Evolutionary conservation across 2,329 filamentous ascomycete genomes (phyloP).

Genomic region (Tolypocladium endophyticum): DNA sequence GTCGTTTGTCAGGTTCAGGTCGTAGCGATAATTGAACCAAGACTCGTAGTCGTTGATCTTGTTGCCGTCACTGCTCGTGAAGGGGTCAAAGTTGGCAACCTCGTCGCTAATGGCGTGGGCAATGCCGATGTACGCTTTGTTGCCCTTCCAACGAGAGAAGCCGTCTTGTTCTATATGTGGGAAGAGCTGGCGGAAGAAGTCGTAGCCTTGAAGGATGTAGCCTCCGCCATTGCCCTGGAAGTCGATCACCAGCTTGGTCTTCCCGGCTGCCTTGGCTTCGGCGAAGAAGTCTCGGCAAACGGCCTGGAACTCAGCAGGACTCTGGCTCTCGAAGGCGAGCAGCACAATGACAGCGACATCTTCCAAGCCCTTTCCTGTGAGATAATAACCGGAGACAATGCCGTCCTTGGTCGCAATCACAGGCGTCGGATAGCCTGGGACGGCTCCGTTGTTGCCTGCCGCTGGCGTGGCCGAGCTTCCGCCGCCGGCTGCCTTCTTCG

Average conservation of each 20-base stretch:
- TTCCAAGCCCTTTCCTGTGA: slow-evolving; percentile 21
- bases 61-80: slow-evolving; percentile 24
- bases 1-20: slow-evolving; percentile 34
- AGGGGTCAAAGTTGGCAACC: slow-evolving; percentile 32
- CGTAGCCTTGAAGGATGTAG: slow-evolving; percentile 47
- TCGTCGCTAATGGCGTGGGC: slow-evolving; percentile 32
- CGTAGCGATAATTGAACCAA: slow-evolving; percentile 39
- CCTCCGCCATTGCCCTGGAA: slow-evolving; percentile 41
- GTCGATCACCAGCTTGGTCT: slow-evolving; percentile 46
- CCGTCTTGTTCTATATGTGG: slow-evolving; percentile 22
- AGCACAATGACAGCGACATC: slow-evolving; percentile 19
- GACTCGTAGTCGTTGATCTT: slow-evolving; percentile 33
- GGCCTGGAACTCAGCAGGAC: slow-evolving; percentile 22
- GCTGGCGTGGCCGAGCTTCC: background rate
- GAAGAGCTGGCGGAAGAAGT: slow-evolving; percentile 49
- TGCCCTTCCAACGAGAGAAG: slow-evolving; percentile 28
- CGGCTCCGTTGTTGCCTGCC: background rate
- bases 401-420: slow-evolving; percentile 13
- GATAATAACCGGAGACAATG: slow-evolving; percentile 20
- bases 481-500: slow-evolving; percentile 1
- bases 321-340: slow-evolving; percentile 15
- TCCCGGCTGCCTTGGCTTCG: slow-evolving; percentile 31
- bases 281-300: slow-evolving; percentile 23
- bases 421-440: slow-evolving; percentile 17
- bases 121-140: slow-evolving; percentile 30